Conservation (phyloP, 1,284 basidiomycete species). For the Cryptococcus sp. region DNA sequence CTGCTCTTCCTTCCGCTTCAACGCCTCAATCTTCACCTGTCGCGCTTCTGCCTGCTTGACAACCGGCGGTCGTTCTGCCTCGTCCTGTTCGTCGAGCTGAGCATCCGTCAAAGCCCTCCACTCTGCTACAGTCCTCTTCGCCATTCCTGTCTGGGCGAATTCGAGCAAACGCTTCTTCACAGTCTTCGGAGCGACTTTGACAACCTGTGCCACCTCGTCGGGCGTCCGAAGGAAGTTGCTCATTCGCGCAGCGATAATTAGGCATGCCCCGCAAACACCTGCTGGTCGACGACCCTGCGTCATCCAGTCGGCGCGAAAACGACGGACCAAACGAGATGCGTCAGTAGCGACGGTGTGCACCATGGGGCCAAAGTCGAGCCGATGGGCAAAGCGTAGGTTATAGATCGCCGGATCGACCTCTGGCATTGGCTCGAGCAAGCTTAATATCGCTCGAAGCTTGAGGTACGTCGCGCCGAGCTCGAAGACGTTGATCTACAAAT, state of each 20-base stretch:
- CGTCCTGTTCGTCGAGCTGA: constrained; percentile 52
- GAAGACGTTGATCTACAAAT: constrained; percentile 87
- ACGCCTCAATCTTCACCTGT: constrained; percentile 49
- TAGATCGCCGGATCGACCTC: constrained; percentile 93
- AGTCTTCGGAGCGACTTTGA: constrained; percentile 96
- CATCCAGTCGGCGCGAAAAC: constrained; percentile 98
- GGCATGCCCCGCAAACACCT: constrained; percentile 93
- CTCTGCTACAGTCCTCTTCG: constrained; percentile 81
- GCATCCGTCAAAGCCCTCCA: constrained; percentile 79
- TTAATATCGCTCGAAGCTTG: constrained; percentile 85
- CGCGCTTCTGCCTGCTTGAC: constrained; percentile 47
- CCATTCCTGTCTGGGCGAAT: constrained; percentile 87
- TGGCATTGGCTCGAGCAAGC: constrained; percentile 73
- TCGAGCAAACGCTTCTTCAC: constrained; percentile 93
- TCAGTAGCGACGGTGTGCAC: constrained; percentile 90
- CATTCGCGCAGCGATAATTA: constrained; percentile 96
- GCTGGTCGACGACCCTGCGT: constrained; percentile 91
- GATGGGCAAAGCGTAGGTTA: constrained; percentile 93
- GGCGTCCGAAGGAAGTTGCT: constrained; percentile 92
- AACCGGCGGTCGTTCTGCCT: constrained; percentile 37
- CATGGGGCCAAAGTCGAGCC: constrained; percentile 95
- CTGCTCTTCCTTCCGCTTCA: constrained; percentile 37
- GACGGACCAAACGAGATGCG: constrained; percentile 87
- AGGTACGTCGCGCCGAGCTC: constrained; percentile 95
- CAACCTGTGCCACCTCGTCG: constrained; percentile 95